phyloP scores from a whole-genome alignment of 2,329 filamentous ascomycete species.

The Monilinia fructicola region DNA sequence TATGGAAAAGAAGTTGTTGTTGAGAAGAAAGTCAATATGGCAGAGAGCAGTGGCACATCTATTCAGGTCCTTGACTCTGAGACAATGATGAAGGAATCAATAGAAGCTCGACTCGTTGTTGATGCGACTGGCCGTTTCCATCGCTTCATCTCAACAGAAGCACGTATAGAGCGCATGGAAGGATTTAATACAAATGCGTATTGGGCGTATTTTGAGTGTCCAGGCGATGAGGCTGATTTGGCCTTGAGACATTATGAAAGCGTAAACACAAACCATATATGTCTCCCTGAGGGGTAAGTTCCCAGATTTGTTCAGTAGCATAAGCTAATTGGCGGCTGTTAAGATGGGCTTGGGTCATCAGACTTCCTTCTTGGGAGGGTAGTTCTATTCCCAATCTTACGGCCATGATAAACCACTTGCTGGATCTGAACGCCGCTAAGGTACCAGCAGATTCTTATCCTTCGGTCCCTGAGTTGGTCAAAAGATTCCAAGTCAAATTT shows the following conservation, averaged over 20 bases:
- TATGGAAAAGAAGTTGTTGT: slow-evolving; percentile 30
- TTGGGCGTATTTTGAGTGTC: slow-evolving; percentile 33
- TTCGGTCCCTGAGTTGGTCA: slow-evolving; percentile 29
- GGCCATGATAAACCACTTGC: slow-evolving; percentile 36
- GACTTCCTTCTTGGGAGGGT: slow-evolving; percentile 36
- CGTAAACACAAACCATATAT: slow-evolving; percentile 38
- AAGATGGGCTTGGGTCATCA: slow-evolving; percentile 38
- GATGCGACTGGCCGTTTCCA: slow-evolving; percentile 36
- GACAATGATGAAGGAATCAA: slow-evolving; percentile 21
- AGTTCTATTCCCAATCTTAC: slow-evolving; percentile 34
- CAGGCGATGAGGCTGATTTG: slow-evolving; percentile 33
- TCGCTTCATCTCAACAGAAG: slow-evolving; percentile 31
- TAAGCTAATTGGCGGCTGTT: neutral
- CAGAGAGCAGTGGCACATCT: neutral
- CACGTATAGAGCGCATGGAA: slow-evolving; percentile 29
- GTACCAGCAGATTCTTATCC: slow-evolving; percentile 32
- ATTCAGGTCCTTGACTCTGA: slow-evolving; percentile 20
- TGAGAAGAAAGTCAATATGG: neutral
- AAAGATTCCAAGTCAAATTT: slow-evolving; percentile 34
- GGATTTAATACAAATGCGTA: slow-evolving; percentile 33
- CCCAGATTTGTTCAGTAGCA: neutral
- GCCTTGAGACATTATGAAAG: slow-evolving; percentile 33
- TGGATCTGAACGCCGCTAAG: slow-evolving; percentile 31
- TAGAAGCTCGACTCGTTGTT: slow-evolving; percentile 29
- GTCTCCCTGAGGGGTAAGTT: slow-evolving; percentile 35